Evolutionary conservation across 1,139 yeast species (phyloP).

Genomic region (Taphrina pruni): DNA sequence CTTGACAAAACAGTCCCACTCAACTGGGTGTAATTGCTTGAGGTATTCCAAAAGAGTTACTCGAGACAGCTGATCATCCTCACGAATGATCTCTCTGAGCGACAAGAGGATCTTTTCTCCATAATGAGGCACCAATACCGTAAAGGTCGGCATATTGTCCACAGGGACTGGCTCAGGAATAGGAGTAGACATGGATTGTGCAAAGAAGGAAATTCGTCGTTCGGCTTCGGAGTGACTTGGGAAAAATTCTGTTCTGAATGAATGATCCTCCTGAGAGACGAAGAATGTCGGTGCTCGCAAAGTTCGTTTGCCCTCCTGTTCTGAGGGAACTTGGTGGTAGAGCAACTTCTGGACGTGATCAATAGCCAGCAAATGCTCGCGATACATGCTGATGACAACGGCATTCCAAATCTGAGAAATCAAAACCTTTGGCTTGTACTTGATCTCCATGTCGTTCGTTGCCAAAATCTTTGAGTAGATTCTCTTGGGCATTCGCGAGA

Average conservation of each 20-base stretch:
- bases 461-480: constrained; percentile 96
- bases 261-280: constrained; percentile 96
- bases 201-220: constrained; percentile 98
- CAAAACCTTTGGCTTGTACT: constrained; percentile 96
- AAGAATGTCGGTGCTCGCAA: constrained; percentile 98
- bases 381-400: constrained; percentile 95
- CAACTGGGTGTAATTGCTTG: constrained; percentile 97
- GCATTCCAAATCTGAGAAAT: constrained; percentile 99
- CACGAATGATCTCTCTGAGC: constrained; percentile 95
- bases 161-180: constrained; percentile 98
- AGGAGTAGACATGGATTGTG: constrained; percentile 97
- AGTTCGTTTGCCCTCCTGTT: constrained; percentile 96
- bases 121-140: constrained; percentile 97
- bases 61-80: constrained; percentile 97
- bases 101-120: constrained; percentile 95
- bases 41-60: constrained; percentile 94
- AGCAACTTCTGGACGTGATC: constrained; percentile 97
- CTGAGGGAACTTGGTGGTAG: constrained; percentile 92
- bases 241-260: constrained; percentile 92
- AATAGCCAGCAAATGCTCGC: constrained; percentile 95
- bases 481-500: constrained; percentile 97
- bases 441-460: constrained; percentile 98
- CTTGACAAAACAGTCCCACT: constrained; percentile 99
- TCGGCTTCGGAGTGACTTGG: constrained; percentile 97
- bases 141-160: constrained; percentile 98